Conservation (phyloP, 495 filamentous ascomycete genomes). For the Cenococcum geophilum region DNA sequence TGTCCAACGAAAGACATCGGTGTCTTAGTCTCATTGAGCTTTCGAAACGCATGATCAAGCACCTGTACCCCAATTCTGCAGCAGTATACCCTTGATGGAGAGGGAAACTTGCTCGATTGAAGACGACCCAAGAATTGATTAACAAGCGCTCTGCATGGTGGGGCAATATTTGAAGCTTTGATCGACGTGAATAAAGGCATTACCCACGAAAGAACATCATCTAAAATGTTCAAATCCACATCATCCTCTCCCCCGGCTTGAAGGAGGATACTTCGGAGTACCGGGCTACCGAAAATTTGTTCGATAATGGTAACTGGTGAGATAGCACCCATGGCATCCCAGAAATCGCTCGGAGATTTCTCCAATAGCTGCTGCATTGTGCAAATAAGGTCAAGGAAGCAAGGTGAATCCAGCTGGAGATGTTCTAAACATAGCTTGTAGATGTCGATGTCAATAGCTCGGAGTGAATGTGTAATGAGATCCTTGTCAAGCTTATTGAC, state of each 20-base stretch:
- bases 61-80: slow-evolving; percentile 47
- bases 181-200: slow-evolving; percentile 69
- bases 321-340: slow-evolving; percentile 76
- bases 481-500: slow-evolving; percentile 63
- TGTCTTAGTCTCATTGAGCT: slow-evolving; percentile 35
- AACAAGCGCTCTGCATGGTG: slow-evolving; percentile 64
- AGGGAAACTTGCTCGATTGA: slow-evolving; percentile 47
- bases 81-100: slow-evolving; percentile 46
- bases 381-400: slow-evolving; percentile 57
- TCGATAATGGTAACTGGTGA: slow-evolving; percentile 64
- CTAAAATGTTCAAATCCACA: slow-evolving; percentile 50
- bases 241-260: slow-evolving; percentile 51
- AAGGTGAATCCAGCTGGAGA: slow-evolving; percentile 53
- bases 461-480: slow-evolving; percentile 68
- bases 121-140: slow-evolving; percentile 63
- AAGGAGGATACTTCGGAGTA: slow-evolving; percentile 56
- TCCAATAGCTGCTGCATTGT: slow-evolving; percentile 61
- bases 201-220: slow-evolving; percentile 66
- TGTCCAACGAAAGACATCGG: slow-evolving; percentile 43
- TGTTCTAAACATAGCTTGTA: slow-evolving; percentile 73
- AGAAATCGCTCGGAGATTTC: slow-evolving; percentile 71
- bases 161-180: slow-evolving; percentile 59
- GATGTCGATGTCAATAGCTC: slow-evolving; percentile 71
- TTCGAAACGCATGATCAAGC: slow-evolving; percentile 47
- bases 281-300: slow-evolving; percentile 65